Evolutionary conservation across 2,329 filamentous ascomycete genomes (phyloP), one percentile per base, ranked within the genome.

Genomic region (Stromatinia cepivora): DNA sequence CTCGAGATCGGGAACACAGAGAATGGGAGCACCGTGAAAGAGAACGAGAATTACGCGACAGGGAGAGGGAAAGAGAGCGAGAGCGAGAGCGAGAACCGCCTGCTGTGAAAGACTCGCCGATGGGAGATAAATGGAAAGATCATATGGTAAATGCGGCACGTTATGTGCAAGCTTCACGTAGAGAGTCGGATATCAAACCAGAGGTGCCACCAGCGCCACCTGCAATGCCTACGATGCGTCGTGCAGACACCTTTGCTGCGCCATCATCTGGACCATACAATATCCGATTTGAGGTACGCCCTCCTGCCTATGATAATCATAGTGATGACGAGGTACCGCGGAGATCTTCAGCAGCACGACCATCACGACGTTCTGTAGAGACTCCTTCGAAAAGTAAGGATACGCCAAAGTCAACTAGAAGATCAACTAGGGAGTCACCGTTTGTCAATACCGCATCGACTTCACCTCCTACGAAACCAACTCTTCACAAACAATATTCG

Each of bases 81-180:
- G 66, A 67, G 42, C 42, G 56, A 63, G 66, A 68, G n/a, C 66
- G 59, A 31, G 66, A 63, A 6, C 45, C 57, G 8, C n/a, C 66
- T 17, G 25, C 46, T 20, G 31, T 65, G 31, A 58, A 66, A 70
- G 61, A 73, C 69, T 48, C 71, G 72, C 34, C 66, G 28, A 66
- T 76, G 48, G 68, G 68, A 50, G 42, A 71, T 13, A 78, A 77
- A 61, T 76, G 73, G 73, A 72, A 72, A 39, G 66, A 72, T 25
- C 75, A 76, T 59, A 73, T 66, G 70, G 74, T 74, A 0, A 74
- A 58, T 68, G 76, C 76, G 39, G 72, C 70, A 34, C 69, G 75
- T 59, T 79, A 79, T 59, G 76, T 78, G 71, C 72, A 77, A 67
- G 76, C 76, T 71, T 72, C 76, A 45, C 72, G 73, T 46, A 68